Base-by-base conservation (phyloP, 106 monocot species). In the Chionographis japonica region DNA sequence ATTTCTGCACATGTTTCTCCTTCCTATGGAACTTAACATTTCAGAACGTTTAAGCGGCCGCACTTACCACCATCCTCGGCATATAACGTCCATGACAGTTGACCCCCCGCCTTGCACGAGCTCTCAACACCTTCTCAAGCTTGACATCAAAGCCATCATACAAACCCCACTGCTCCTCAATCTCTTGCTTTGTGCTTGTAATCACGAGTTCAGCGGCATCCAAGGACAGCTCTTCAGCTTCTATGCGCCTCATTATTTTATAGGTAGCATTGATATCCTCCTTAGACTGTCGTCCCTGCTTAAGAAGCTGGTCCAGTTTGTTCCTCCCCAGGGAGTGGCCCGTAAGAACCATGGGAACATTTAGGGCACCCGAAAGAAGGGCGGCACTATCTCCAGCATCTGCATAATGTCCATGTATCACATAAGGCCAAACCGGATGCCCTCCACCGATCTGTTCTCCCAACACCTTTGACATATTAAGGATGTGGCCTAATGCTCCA, bases 81-180 rank as follows among this genome's bases (percentile, higher is more conserved):
- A 92, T 86, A 65, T 78, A 95, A 4, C 89, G 88, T 37, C 95
- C 91, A 67, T 95, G 92, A 79, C 85, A 95, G 55, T 68, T 86
- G 20, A 95, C 88, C 0, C 86, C 79, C 4, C 84, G 56, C 43
- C 82, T 54, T 13, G 72, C 66, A 18, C 95, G 81, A 10, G 88
- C 91, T 37, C 95, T 82, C 63, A 95, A 63, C 38, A 91, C 88
- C 70, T 74, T 95, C 58, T 95, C 95, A 12, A 95, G 88, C 71
- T 86, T 86, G 40, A 95, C 95, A 78, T 95, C 95, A 73, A 92
- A 92, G 0, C 92, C 95, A 79, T 94, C 94, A 70, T 94, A 94
- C 63, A 94, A 67, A 20, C 94, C 94, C 94, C 94, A 94, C 43
- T 95, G 95, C 64, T 95, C 95, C n/a, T 89, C 95, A 36, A 95